A percentile compares a stretch with the other conserved stretches of the same genome.
These are phyloP conservation scores for Coemansia guatemalensis DNA, from an alignment of 192 early-diverging fungal species.

Conservation along the genomic window DNA sequence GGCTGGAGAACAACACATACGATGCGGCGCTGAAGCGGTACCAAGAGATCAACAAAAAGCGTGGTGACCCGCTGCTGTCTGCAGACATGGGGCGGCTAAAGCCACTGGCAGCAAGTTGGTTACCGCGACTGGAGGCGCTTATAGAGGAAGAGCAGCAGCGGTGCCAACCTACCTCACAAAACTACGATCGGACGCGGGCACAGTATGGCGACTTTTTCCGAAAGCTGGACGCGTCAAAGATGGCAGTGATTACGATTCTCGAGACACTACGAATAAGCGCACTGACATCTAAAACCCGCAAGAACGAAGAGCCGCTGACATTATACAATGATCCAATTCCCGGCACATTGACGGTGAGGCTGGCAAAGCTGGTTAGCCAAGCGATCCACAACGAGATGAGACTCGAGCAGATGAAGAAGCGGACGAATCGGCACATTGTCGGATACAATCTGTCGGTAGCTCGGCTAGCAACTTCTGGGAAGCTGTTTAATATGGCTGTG, in stretches of 20 bases:
- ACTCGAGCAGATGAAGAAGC: constrained; percentile 71
- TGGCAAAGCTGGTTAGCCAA: constrained; percentile 59
- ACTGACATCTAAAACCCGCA: not conserved
- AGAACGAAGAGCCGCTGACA: not conserved
- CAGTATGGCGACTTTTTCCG: constrained; percentile 36
- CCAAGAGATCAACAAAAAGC: constrained; percentile 57
- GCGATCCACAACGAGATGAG: constrained; percentile 84
- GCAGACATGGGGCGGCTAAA: constrained; percentile 57
- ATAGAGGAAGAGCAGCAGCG: constrained; percentile 69
- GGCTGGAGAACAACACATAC: constrained; percentile 80
- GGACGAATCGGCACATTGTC: constrained; percentile 61
- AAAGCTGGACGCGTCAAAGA: constrained; percentile 63
- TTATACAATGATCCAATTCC: constrained; percentile 45
- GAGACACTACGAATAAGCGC: constrained; percentile 64
- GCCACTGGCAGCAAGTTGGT: constrained; percentile 71
- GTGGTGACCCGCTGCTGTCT: constrained; percentile 58
- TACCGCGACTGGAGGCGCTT: constrained; percentile 63
- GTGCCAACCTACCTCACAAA: constrained; percentile 27
- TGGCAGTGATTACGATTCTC: constrained; percentile 81
- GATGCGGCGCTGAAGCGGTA: constrained; percentile 70
- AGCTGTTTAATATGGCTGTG: constrained; percentile 79
- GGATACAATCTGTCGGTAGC: constrained; percentile 58
- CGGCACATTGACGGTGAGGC: constrained; percentile 52
- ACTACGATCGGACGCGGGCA: constrained; percentile 25
- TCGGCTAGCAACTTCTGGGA: constrained; percentile 70